These are phyloP conservation scores for Cordyceps tenuipes DNA, from an alignment of 2,329 filamentous ascomycete species.

Conservation along the genomic window DNA sequence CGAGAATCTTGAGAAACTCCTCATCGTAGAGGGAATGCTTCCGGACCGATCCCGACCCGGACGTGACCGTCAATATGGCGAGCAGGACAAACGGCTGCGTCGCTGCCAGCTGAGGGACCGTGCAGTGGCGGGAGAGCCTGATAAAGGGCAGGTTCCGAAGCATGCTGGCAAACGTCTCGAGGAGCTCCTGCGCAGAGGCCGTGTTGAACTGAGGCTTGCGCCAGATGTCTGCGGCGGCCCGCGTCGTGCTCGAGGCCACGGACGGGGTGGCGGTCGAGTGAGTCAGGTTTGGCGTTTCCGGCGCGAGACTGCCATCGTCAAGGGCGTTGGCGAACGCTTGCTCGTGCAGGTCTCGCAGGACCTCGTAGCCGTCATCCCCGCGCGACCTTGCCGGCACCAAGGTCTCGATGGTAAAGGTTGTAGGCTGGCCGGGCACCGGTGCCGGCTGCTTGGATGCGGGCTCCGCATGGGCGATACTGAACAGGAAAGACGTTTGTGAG, in stretches of 20 bases:
- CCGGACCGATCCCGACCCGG: neutral
- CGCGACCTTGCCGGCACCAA: neutral
- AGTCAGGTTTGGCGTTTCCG: neutral
- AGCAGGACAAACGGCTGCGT: slow-evolving; percentile 10
- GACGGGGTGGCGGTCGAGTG: neutral
- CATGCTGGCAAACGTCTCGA: neutral
- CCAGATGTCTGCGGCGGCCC: slow-evolving; percentile 11
- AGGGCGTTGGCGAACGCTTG: neutral
- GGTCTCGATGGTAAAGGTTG: slow-evolving; percentile 2
- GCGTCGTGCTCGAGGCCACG: neutral
- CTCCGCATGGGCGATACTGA: neutral
- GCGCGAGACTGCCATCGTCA: neutral
- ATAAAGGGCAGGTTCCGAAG: neutral
- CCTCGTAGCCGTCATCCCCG: neutral
- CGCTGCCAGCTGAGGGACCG: slow-evolving; percentile 1
- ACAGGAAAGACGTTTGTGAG: neutral
- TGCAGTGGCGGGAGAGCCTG: neutral
- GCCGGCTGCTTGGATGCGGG: neutral
- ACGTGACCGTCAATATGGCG: slow-evolving; percentile 7
- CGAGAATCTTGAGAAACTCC: slow-evolving; percentile 7
- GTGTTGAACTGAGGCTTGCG: slow-evolving; percentile 7
- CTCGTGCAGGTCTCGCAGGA: neutral
- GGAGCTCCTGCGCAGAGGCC: slow-evolving; percentile 4
- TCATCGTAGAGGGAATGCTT: slow-evolving; percentile 10
- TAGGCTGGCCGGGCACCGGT: neutral